Evolutionary conservation across 1,139 yeast genomes (phyloP).

Genomic region (Yamadazyma epiphylla): DNA sequence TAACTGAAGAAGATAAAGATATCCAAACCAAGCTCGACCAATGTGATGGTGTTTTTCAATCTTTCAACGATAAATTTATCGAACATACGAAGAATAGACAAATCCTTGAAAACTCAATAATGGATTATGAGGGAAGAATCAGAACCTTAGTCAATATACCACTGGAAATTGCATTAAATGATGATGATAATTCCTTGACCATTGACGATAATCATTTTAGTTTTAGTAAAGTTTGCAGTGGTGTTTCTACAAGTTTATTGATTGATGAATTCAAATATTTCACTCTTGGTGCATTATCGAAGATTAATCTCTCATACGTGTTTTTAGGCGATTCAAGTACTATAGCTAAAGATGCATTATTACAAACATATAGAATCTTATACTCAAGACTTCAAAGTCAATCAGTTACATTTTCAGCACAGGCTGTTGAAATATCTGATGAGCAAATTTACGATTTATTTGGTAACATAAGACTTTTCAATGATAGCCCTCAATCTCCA

Average conservation of each 20-base stretch:
- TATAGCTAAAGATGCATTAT: constrained; percentile 7
- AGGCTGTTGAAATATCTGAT: constrained; percentile 10
- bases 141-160: constrained; percentile 27
- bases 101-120: constrained; percentile 50
- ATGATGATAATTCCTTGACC: constrained; percentile 1
- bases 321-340: constrained; percentile 8
- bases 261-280: constrained; percentile 9
- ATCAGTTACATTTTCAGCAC: constrained; percentile 18
- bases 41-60: constrained; percentile 3
- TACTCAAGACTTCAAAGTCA: constrained; percentile 4
- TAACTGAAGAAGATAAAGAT: constrained; percentile 5
- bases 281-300: constrained; percentile 1
- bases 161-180: background rate
- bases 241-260: constrained; percentile 2
- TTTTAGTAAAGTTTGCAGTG: constrained; percentile 20
- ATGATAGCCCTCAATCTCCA: constrained; percentile 1
- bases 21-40: constrained; percentile 2
- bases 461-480: constrained; percentile 7
- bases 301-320: constrained; percentile 5
- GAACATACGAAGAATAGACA: constrained; percentile 28
- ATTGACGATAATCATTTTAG: constrained; percentile 7
- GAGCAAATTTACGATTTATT: constrained; percentile 8
- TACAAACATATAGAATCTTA: constrained; percentile 4
- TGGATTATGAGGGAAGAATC: constrained; percentile 38
- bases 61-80: constrained; percentile 5